Base-by-base conservation (phyloP, 2,329 filamentous ascomycete genomes). In the Escovopsis weberi region DNA sequence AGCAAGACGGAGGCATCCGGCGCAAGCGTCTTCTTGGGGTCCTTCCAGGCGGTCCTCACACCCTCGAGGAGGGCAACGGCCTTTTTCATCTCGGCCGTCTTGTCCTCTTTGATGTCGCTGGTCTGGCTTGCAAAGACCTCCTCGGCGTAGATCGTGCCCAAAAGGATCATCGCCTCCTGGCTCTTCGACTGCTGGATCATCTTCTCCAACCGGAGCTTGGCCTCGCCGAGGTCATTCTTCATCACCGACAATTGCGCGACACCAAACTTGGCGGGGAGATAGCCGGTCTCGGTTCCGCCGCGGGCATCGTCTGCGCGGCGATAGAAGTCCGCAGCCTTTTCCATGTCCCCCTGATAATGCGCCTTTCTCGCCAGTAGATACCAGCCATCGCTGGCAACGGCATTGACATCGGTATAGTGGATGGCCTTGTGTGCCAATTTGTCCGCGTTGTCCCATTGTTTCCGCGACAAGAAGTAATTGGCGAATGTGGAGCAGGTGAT, bases 371-470 rank as follows among this genome's bases (percentile, higher is more conserved):
- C 91, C 35, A 96, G 75, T 8, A 96, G 66, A 62, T 95, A 98
- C 88, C 89, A 96, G 33, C 91, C 93, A 58, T 98, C 93, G 63
- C 89, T 94, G 23, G 89, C 89, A 59, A 96, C 86, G 4, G 88
- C 85, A 59, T 94, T 94, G 52, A 96, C 85, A 57, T 98, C 91
- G 2, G 91, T 96, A 54, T 85, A 82, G 55, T 95, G 86, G 48
- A 98, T 95, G 6, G 91, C 88, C 59, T 91, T 91, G 58, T 88
- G 83, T 7, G 89, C 85, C 15, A 98, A 71, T 18, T 80, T 79
- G 51, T 96, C 87, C 9, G 91, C 87, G 46, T 86, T 87, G 23
- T 76, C 65, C 61, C 86, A 82, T 8, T 79, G 77, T 58, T 87
- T 93, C 54, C 84, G 76, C 2, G 86, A 80, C 26, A 95, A 67